A percentile compares a stretch with the other conserved stretches of the same genome.
Evolutionary conservation across 2,329 filamentous ascomycete genomes (phyloP).

Genomic region (Rhinocladiella similis): DNA sequence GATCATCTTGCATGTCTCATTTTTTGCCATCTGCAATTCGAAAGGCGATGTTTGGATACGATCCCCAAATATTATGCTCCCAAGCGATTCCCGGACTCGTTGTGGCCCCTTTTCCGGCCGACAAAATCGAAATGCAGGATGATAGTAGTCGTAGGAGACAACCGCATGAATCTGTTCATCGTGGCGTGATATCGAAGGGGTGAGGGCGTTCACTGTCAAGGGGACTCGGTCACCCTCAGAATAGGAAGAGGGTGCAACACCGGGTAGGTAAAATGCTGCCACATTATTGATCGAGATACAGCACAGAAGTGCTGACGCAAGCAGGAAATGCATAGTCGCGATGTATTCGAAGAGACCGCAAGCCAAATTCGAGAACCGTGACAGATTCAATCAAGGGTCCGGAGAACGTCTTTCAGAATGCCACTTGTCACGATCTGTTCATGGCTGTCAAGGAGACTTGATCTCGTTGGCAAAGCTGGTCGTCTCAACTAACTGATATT

Average conservation of each 20-base stretch:
- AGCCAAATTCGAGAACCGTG: neutral
- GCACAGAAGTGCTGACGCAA: conserved; percentile 10
- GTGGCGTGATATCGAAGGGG: conserved; percentile 73
- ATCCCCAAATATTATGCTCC: conserved; percentile 96
- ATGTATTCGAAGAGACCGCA: neutral
- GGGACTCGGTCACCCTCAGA: conserved; percentile 76
- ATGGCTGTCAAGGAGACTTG: neutral
- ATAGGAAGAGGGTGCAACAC: conserved; percentile 93
- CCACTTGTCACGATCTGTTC: neutral
- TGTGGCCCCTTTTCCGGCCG: conserved; percentile 72
- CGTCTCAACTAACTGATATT: neutral
- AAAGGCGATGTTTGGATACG: conserved; percentile 97
- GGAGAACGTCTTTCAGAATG: neutral
- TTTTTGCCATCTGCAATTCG: conserved; percentile 79
- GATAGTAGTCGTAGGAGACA: conserved; percentile 95
- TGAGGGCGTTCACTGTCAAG: conserved; percentile 89
- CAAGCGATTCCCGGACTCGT: conserved; percentile 82
- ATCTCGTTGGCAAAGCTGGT: neutral
- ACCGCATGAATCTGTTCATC: conserved; percentile 88
- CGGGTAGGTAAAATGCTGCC: conserved; percentile 87
- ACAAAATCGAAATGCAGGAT: conserved; percentile 85
- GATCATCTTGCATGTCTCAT: conserved; percentile 82
- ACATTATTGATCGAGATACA: conserved; percentile 8
- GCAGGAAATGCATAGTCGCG: conserved; percentile 9
- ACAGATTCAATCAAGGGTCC: neutral